phyloP scores from a whole-genome alignment of 1,284 basidiomycete species.

The Irpex sp. region DNA sequence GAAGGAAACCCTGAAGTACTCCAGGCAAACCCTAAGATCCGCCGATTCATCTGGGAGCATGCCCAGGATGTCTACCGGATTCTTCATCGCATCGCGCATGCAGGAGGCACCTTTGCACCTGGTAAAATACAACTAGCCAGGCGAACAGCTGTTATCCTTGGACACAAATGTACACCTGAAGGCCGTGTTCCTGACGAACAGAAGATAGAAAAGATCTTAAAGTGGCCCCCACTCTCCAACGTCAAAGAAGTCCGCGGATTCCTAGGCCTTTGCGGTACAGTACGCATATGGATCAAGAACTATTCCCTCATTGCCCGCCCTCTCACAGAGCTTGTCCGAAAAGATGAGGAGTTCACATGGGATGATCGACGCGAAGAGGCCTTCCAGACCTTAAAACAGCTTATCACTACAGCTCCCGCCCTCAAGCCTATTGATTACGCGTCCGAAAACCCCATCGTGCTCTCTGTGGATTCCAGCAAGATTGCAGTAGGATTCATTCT shows the following conservation, averaged over 20 bases:
- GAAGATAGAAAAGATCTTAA: too few relatives aligned
- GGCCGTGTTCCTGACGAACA: too few relatives aligned
- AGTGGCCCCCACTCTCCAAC: too few relatives aligned
- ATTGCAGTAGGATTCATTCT: conserved; percentile 32
- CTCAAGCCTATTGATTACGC: conserved; percentile 30
- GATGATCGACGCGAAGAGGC: conserved; percentile 18
- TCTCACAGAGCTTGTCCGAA: background rate
- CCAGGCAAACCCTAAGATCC: conserved; percentile 28
- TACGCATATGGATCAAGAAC: too few relatives aligned
- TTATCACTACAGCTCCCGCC: conserved; percentile 20
- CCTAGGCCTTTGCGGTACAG: too few relatives aligned
- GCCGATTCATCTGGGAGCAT: conserved; percentile 31
- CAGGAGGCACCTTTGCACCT: too few relatives aligned
- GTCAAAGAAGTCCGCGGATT: too few relatives aligned
- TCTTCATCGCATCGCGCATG: conserved; percentile 16
- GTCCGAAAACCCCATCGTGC: conserved; percentile 18
- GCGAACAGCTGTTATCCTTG: too few relatives aligned
- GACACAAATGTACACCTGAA: too few relatives aligned
- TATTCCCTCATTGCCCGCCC: background rate
- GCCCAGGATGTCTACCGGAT: conserved; percentile 26
- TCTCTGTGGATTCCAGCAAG: conserved; percentile 33
- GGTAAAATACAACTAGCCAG: too few relatives aligned
- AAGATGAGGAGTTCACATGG: conserved; percentile 21
- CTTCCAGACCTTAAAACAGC: conserved; percentile 27
- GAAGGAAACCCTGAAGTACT: conserved; percentile 22